A percentile compares a stretch with the other conserved stretches of the same genome.
These are phyloP conservation scores for Cyclocybe cylindracea DNA, from an alignment of 768 basidiomycete genomes.

Conservation along the genomic window DNA sequence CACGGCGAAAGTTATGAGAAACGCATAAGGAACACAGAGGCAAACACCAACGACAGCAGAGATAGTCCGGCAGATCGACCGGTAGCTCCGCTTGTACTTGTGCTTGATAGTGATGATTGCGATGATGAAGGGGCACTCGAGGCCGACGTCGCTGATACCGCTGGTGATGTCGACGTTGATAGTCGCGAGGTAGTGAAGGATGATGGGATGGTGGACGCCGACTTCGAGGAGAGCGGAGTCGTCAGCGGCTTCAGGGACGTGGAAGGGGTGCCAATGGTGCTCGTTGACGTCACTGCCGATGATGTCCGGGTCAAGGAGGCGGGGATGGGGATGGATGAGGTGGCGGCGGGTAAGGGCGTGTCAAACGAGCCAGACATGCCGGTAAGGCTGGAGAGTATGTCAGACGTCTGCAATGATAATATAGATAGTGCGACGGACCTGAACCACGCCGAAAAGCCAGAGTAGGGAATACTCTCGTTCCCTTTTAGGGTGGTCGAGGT, in stretches of 20 bases:
- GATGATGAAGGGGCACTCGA: constrained; percentile 7
- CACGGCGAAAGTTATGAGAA: background rate
- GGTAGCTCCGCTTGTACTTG: constrained; percentile 2
- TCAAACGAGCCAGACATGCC: constrained; percentile 63
- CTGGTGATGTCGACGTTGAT: constrained; percentile 4
- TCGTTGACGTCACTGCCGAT: constrained; percentile 32
- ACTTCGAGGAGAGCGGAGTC: constrained; percentile 12
- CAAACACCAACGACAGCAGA: background rate
- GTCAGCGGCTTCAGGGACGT: constrained; percentile 20
- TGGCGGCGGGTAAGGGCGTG: constrained; percentile 49
- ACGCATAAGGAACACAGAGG: background rate
- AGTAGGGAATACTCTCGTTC: constrained; percentile 29
- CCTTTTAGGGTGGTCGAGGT: constrained; percentile 35
- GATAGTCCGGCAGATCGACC: background rate
- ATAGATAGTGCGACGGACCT: constrained; percentile 33
- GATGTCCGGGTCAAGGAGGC: constrained; percentile 38
- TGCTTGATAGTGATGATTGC: background rate
- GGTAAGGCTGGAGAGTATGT: constrained; percentile 40
- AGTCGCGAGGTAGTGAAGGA: constrained; percentile 7
- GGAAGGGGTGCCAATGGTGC: constrained; percentile 36
- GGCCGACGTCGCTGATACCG: background rate
- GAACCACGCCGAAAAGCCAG: constrained; percentile 57
- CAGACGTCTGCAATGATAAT: background rate
- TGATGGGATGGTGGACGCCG: constrained; percentile 17
- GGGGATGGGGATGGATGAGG: constrained; percentile 42